phyloP scores from a whole-genome alignment of 441 rosid genomes.

The Gossypium lobatum region DNA sequence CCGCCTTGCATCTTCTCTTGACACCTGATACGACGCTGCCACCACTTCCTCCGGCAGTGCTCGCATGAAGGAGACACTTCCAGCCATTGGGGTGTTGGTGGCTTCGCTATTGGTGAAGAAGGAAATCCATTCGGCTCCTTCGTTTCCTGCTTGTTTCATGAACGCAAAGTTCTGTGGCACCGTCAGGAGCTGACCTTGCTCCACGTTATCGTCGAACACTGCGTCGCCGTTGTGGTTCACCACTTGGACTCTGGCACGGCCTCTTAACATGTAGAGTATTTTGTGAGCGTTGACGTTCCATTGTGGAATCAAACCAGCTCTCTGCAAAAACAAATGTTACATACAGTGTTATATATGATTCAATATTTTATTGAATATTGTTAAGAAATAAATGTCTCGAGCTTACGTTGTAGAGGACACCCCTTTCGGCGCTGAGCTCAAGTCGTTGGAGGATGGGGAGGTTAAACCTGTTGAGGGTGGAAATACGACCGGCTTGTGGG shows the following conservation, averaged over 20 bases:
- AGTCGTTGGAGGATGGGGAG: constrained; percentile 52
- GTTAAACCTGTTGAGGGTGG: constrained; percentile 48
- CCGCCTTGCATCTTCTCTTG: constrained; percentile 50
- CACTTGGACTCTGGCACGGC: constrained; percentile 48
- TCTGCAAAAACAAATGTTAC: constrained; percentile 26
- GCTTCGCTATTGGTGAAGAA: constrained; percentile 73
- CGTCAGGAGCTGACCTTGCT: constrained; percentile 47
- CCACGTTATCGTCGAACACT: constrained; percentile 49
- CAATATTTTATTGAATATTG: not conserved
- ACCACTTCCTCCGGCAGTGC: constrained; percentile 56
- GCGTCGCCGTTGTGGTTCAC: constrained; percentile 49
- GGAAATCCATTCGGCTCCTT: constrained; percentile 46
- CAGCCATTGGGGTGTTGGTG: constrained; percentile 39
- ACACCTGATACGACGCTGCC: constrained; percentile 42
- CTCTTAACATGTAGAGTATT: constrained; percentile 48
- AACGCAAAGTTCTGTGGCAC: constrained; percentile 63
- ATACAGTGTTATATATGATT: not conserved
- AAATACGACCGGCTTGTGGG: constrained; percentile 50
- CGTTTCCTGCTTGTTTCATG: constrained; percentile 39
- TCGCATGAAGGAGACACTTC: constrained; percentile 44
- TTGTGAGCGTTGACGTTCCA: constrained; percentile 64
- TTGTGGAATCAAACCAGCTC: constrained; percentile 53
- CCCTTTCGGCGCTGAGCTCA: constrained; percentile 56
- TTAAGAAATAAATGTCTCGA: not conserved
- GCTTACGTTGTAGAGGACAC: constrained; percentile 40